phyloP scores from a whole-genome alignment of 164 flowering plant genomes.

The Chimonanthus salicifolius region DNA sequence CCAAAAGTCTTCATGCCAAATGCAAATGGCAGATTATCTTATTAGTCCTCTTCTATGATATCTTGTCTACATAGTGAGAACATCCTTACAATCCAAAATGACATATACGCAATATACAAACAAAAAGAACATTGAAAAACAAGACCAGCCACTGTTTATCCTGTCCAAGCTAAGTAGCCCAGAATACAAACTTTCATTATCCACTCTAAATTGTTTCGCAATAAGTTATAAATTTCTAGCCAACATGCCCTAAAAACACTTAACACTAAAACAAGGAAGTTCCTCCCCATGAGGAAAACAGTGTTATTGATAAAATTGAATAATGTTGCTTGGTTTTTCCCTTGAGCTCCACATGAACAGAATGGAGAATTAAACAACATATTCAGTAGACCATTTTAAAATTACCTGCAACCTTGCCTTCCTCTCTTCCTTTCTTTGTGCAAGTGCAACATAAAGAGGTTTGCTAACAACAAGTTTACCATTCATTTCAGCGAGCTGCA shows the following conservation, averaged over 20 bases:
- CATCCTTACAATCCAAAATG: no score
- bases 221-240: no score
- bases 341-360: not conserved
- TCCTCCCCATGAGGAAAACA: not conserved
- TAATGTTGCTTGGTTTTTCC: not conserved
- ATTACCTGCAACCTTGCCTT: slow-evolving; percentile 64
- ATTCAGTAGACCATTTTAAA: not conserved
- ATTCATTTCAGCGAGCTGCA: slow-evolving; percentile 62
- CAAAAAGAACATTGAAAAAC: no score
- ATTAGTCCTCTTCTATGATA: no score
- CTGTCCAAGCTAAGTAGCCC: no score
- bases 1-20: no score
- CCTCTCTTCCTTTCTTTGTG: slow-evolving; percentile 73
- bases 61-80: no score
- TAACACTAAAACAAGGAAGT: not conserved
- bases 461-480: slow-evolving; percentile 68
- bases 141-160: no score
- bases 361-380: not conserved
- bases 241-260: not conserved
- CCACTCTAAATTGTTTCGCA: no score
- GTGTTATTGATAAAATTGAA: not conserved
- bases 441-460: slow-evolving; percentile 78
- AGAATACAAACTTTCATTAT: no score
- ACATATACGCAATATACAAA: no score
- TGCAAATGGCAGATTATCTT: no score